phyloP scores from a whole-genome alignment of 257 asterid genomes.

The Agastache rugosa region DNA sequence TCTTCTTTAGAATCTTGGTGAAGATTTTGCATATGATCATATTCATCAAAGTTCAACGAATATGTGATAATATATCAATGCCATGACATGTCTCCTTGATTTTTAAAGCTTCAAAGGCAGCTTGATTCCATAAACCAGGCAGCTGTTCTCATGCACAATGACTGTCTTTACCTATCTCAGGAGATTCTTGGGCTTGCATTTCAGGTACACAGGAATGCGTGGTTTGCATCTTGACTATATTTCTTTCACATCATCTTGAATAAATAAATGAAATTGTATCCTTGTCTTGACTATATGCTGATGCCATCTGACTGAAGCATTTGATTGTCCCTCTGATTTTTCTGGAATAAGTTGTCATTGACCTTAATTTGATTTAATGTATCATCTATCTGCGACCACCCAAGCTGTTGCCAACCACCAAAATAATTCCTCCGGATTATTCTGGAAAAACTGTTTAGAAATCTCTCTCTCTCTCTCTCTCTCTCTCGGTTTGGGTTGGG shows the following conservation, averaged over 20 bases:
- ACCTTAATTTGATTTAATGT: not conserved
- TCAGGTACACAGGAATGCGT: slow-evolving; percentile 60
- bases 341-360: not conserved
- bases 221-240: slow-evolving; percentile 19
- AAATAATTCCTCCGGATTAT: not conserved
- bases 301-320: slow-evolving; percentile 14
- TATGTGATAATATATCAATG: slow-evolving; percentile 25
- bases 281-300: slow-evolving; percentile 8
- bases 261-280: not conserved
- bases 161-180: slow-evolving; percentile 88
- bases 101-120: slow-evolving; percentile 83
- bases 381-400: not conserved
- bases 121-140: slow-evolving; percentile 93
- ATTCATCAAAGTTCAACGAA: slow-evolving; percentile 8
- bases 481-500: too few relatives aligned
- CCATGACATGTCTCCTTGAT: slow-evolving; percentile 39
- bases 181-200: slow-evolving; percentile 98
- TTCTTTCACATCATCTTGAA: slow-evolving; percentile 26
- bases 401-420: not conserved
- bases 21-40: slow-evolving; percentile 18
- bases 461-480: too few relatives aligned
- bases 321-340: not conserved
- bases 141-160: slow-evolving; percentile 91
- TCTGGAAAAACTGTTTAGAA: not conserved
- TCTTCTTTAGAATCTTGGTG: slow-evolving; percentile 4